Conservation (phyloP, 2,329 filamentous ascomycete species). For the Epichloe sibirici region DNA sequence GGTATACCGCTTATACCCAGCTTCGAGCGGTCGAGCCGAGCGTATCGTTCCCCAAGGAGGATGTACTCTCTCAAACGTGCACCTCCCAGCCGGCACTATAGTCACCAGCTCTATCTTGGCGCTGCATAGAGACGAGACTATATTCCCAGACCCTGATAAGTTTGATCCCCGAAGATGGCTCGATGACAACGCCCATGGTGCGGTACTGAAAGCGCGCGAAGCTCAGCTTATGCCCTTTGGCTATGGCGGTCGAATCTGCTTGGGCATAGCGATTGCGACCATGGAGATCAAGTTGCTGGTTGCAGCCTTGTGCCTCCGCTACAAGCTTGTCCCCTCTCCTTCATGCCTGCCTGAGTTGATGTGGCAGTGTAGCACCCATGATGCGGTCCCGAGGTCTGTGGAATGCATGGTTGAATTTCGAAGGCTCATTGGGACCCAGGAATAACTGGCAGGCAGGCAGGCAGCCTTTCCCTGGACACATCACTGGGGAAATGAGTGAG, state of each 20-base stretch:
- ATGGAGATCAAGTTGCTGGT: constrained; percentile 6
- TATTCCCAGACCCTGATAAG: constrained; percentile 3
- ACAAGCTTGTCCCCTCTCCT: background rate
- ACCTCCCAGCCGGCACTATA: constrained; percentile 1
- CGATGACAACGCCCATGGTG: background rate
- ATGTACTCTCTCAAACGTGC: background rate
- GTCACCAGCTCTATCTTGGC: constrained; percentile 2
- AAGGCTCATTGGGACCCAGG: background rate
- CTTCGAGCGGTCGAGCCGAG: constrained; percentile 6
- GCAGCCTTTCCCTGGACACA: too few species aligned
- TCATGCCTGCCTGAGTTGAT: background rate
- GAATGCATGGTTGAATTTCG: constrained; percentile 3
- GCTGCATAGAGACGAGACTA: constrained; percentile 2
- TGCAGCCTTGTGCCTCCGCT: background rate
- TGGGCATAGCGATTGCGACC: constrained; percentile 5
- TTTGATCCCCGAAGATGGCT: constrained; percentile 6
- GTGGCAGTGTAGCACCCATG: constrained; percentile 7
- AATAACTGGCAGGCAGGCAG: background rate
- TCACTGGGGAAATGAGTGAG: too few species aligned
- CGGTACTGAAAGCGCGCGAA: constrained; percentile 1
- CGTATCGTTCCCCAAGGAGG: constrained; percentile 6
- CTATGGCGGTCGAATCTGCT: constrained; percentile 4
- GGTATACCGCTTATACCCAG: constrained; percentile 7
- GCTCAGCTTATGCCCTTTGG: constrained; percentile 6
- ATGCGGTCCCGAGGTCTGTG: constrained; percentile 2